Evolutionary conservation across 163 green algal species (phyloP), one percentile per base, ranked within the genome.

Genomic region (Volvox carteri): DNA sequence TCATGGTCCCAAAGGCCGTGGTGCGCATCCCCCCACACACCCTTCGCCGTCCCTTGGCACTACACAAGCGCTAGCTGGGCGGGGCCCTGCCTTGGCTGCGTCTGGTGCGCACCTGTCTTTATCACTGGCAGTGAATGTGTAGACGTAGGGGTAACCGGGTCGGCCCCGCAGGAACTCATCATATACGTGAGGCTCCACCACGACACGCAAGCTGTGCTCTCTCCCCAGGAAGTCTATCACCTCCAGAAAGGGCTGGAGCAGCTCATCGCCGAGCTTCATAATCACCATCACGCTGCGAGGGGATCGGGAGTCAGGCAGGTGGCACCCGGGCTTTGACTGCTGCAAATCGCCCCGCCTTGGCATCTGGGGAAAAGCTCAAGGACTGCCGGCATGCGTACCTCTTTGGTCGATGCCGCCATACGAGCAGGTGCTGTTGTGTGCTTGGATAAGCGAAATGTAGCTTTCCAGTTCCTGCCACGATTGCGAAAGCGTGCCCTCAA

Each of bases 381-480:
- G 58, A 68, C 18, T 23, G 58, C 58, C 23, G 58, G 18, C 18
- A 21, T 16, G 30, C 95, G 75, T 88, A 98, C 95, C 90, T 96
- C 35, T 93, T 93, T 1, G 97, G 97, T 28, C 92, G 80, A 6
- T 94, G 88, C 75, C 96, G 95, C 97, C 97, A 99, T 28, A 98
- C 95, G 18, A 99, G 94, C 67, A 99, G 91, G 78, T 99, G 96
- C 86, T 99, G 97, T 89, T 99, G 96, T 5, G 95, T 98, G 92
- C 93, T 97, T 46, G 97, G 96, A 78, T 96, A 94, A 0, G 94
- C 93, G 84, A 99, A 98, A 44, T 94, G 91, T 9, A 99, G 90
- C 68, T 94, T 97, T 50, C 96, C 95, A 30, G 91, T 96, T 46
- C 95, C 96, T 98, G 94, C 41, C 33, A 1, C 35, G 73, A 28